Evolutionary conservation across 2,329 filamentous ascomycete genomes (phyloP).

Genomic region (Paecilomyces sp.): DNA sequence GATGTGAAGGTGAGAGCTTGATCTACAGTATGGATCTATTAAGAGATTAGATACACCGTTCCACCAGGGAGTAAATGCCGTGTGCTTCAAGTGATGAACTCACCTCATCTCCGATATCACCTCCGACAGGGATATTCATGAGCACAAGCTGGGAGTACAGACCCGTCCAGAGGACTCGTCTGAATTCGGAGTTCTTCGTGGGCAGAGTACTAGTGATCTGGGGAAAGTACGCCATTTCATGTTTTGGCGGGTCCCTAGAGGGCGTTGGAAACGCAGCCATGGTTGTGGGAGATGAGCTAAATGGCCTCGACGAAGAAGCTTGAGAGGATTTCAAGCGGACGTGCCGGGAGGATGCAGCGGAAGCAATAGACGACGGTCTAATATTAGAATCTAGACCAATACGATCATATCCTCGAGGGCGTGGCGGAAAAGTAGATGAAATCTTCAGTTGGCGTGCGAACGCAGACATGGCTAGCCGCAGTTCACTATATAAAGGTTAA

Average conservation of each 20-base stretch:
- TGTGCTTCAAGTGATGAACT: background rate
- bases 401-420: background rate
- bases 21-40: conserved; percentile 50
- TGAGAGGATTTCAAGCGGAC: background rate
- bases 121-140: conserved; percentile 57
- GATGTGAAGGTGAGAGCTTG: conserved; percentile 59
- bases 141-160: conserved; percentile 57
- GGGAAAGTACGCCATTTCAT: conserved; percentile 57
- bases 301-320: background rate
- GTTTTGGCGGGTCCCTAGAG: conserved; percentile 30
- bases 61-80: background rate
- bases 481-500: background rate
- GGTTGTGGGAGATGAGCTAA: background rate
- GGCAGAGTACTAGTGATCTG: conserved; percentile 49
- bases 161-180: conserved; percentile 56
- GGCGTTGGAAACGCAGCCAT: background rate
- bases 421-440: background rate
- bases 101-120: conserved; percentile 62
- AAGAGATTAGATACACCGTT: background rate
- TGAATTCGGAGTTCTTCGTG: conserved; percentile 51
- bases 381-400: background rate
- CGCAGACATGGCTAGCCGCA: background rate
- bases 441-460: background rate
- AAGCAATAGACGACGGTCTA: background rate
- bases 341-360: background rate